Evolutionary conservation across 2,329 filamentous ascomycete genomes (phyloP).

Genomic region (Xenoacremonium recifei): DNA sequence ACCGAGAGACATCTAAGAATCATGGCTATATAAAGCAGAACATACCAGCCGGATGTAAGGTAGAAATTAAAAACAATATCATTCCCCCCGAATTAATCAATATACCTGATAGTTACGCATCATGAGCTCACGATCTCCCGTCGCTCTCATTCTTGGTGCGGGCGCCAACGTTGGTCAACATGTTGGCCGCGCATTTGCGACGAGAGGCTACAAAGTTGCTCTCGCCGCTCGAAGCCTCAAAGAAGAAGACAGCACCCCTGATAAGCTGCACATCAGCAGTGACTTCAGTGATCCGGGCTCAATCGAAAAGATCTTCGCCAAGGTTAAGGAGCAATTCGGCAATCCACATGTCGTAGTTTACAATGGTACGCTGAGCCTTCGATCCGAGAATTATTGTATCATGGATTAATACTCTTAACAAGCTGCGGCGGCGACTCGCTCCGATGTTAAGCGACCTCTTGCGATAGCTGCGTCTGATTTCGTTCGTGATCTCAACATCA

Average conservation of each 20-base stretch:
- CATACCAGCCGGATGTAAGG: no score
- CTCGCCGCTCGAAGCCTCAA: conserved; percentile 17
- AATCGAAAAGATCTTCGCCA: conserved; percentile 8
- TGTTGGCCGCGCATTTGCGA: conserved; percentile 17
- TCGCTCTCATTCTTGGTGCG: conserved; percentile 23
- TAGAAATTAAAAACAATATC: no score
- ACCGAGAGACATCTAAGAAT: no score
- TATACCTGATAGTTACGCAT: no score
- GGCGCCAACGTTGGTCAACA: conserved; percentile 19
- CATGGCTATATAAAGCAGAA: no score
- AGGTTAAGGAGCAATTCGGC: conserved; percentile 12
- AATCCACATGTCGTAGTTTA: conserved; percentile 20
- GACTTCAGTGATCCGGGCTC: conserved; percentile 34
- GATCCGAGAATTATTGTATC: neutral
- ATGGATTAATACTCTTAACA: neutral
- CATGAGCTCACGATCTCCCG: conserved; percentile 2
- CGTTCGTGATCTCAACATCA: conserved; percentile 8
- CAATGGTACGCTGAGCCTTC: conserved; percentile 18
- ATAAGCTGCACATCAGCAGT: conserved; percentile 31
- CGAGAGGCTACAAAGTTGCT: conserved; percentile 22
- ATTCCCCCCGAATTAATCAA: no score
- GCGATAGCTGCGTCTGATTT: conserved; percentile 5
- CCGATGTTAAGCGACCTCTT: conserved; percentile 8
- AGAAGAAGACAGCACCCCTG: conserved; percentile 16
- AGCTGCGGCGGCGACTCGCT: conserved; percentile 13